Base-by-base conservation (phyloP, 2,329 filamentous ascomycete genomes). In the Fusarium sp. region DNA sequence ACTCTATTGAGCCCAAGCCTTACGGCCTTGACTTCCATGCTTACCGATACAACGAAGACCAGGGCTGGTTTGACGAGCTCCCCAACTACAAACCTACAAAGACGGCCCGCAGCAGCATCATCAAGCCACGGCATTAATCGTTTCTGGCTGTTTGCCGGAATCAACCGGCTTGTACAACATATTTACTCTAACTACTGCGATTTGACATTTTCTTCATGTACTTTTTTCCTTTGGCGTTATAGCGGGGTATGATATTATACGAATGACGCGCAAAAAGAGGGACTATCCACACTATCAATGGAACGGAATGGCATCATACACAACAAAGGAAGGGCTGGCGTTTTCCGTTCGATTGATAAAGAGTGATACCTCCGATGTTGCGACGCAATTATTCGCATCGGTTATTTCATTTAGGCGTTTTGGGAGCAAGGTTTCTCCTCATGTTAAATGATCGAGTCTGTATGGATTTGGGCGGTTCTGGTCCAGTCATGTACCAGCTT, bases 1-100 rank as follows among this genome's bases (percentile, higher is more conserved):
- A 97, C 82, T 94, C 95, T 76, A 92, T 99, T 53, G 96, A 99
- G 83, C 96, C 96, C 38, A 98, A 98, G 87, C 96, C 96, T 2
- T 99, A 99, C 76, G 96, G 96, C 19, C 95, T 98, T 66, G 96
- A 97, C 69, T 98, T 98, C 85, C 96, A 97, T 81, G 96, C 95
- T 1, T 99, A 97, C 86, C 90, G 91, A 69, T 99, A 97, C 85
- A 94, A 97, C 80, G 89, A 94, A 71, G 86, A 88, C 6, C 89
- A 85, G 25, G 91, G 92, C 71, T 94, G 92, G 88, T 99, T 99
- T 78, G 91, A 96, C 67, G 91, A 96, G 80, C 84, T 97, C 50
- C 93, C 92, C n/a, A 88, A 95, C 78, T 98, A 96, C 83, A 91
- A 93, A 82, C 88, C 96, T 35, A 89, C 89, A 72, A 88, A 88